phyloP scores from a whole-genome alignment of 768 basidiomycete species.

The Boletus subcaerulescens region DNA sequence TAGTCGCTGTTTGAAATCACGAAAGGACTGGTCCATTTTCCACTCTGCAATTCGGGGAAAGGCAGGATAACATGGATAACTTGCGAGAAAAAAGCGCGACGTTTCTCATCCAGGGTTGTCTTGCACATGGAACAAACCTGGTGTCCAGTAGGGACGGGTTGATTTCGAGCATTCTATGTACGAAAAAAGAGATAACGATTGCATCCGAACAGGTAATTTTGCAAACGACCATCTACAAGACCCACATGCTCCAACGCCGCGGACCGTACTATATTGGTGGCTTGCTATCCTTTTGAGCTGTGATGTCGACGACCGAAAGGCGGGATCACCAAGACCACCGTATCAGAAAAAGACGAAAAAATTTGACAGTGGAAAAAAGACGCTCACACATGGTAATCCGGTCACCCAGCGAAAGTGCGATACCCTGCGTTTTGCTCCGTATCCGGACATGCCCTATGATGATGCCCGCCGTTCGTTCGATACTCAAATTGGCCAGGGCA shows the following conservation, averaged over 20 bases:
- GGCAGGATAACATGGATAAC: no score
- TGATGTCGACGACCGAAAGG: background rate
- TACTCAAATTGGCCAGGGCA: constrained; percentile 89
- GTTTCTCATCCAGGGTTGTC: no score
- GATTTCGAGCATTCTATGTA: background rate
- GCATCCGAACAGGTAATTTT: background rate
- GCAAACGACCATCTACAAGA: background rate
- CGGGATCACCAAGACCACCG: no score
- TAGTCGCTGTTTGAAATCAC: no score
- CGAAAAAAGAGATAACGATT: background rate
- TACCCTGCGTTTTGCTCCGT: constrained; percentile 96
- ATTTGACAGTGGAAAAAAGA: background rate
- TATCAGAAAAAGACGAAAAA: background rate
- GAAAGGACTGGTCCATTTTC: no score
- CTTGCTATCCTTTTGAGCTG: constrained; percentile 45
- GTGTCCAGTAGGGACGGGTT: no score
- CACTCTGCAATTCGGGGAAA: no score
- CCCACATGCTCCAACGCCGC: background rate
- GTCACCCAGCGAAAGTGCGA: constrained; percentile 92
- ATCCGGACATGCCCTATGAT: constrained; percentile 95
- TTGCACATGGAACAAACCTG: no score
- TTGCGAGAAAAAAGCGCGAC: no score
- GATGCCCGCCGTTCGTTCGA: constrained; percentile 78
- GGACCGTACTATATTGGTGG: constrained; percentile 17
- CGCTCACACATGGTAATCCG: constrained; percentile 64